Conservation (phyloP, 2,329 filamentous ascomycete species). For the Colletotrichum costaricense region DNA sequence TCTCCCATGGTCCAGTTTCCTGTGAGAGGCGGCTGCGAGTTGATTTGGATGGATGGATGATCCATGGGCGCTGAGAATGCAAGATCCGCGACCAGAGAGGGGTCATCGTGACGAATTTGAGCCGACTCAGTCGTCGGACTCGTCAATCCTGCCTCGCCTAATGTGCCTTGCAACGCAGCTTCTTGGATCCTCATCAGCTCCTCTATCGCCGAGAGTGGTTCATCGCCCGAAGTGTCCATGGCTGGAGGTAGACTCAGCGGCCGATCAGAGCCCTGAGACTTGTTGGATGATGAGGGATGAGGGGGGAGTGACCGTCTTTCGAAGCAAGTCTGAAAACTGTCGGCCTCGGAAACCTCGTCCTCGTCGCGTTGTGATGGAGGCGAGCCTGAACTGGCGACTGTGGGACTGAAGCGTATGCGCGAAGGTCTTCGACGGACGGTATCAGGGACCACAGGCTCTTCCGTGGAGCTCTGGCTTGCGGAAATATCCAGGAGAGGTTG, state of each 20-base stretch:
- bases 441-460: conserved; percentile 34
- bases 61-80: conserved; percentile 11
- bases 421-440: conserved; percentile 31
- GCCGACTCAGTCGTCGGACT: background rate
- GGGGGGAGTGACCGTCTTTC: conserved; percentile 13
- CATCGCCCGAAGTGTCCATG: conserved; percentile 17
- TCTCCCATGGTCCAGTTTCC: conserved; percentile 14
- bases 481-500: conserved; percentile 13
- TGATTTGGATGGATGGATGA: conserved; percentile 25
- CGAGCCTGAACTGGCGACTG: background rate
- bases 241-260: background rate
- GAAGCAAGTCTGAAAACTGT: conserved; percentile 14
- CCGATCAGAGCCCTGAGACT: background rate
- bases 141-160: background rate
- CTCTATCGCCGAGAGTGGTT: conserved; percentile 31
- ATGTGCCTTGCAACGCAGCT: conserved; percentile 12
- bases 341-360: conserved; percentile 6
- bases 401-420: background rate
- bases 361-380: background rate
- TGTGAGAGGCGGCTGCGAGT: conserved; percentile 21
- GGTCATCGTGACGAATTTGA: conserved; percentile 3
- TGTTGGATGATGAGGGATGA: background rate
- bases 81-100: background rate
- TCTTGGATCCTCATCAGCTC: conserved; percentile 30
- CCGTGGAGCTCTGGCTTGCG: conserved; percentile 11